Evolutionary conservation across 140 eudicot genomes (phyloP).

Genomic region (Senecio squalidus): DNA sequence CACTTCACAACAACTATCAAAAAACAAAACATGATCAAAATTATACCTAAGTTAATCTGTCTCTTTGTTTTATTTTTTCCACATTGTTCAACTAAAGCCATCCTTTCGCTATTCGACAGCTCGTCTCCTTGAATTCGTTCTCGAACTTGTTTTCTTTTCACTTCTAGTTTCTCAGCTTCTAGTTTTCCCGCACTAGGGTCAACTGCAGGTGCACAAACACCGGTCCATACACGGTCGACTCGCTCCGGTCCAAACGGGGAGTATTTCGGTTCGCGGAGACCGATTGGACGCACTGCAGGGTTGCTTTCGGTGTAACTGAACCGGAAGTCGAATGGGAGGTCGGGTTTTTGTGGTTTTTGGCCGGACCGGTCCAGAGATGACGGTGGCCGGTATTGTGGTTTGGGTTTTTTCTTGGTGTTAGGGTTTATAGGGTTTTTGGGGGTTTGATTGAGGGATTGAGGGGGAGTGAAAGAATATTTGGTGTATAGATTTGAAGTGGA

Average conservation of each 20-base stretch:
- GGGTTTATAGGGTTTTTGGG: constrained; percentile 33
- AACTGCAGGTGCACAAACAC: constrained; percentile 85
- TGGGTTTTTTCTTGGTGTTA: constrained; percentile 22
- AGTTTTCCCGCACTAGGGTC: constrained; percentile 49
- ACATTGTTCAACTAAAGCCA: constrained; percentile 46
- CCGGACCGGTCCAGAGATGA: constrained; percentile 58
- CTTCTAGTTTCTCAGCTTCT: constrained; percentile 39
- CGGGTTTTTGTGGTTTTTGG: constrained; percentile 31
- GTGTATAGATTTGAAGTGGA: constrained; percentile 46
- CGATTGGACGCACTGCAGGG: constrained; percentile 60
- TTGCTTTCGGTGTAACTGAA: constrained; percentile 81
- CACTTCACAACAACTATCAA: neutral
- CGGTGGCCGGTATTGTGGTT: constrained; percentile 73
- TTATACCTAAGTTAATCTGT: constrained; percentile 80
- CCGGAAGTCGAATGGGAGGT: constrained; percentile 80
- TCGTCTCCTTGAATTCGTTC: constrained; percentile 57
- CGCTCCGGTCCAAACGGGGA: constrained; percentile 89
- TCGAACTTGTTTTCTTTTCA: constrained; percentile 45
- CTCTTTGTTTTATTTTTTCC: constrained; percentile 50
- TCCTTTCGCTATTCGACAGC: constrained; percentile 59
- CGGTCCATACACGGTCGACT: constrained; percentile 76
- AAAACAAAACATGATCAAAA: neutral
- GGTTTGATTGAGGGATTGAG: constrained; percentile 49
- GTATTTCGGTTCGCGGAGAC: constrained; percentile 88
- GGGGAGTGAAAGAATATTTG: constrained; percentile 65